Conservation (phyloP, 225 moss, liverwort and hornwort species). For the Antitrichia curtipendula region DNA sequence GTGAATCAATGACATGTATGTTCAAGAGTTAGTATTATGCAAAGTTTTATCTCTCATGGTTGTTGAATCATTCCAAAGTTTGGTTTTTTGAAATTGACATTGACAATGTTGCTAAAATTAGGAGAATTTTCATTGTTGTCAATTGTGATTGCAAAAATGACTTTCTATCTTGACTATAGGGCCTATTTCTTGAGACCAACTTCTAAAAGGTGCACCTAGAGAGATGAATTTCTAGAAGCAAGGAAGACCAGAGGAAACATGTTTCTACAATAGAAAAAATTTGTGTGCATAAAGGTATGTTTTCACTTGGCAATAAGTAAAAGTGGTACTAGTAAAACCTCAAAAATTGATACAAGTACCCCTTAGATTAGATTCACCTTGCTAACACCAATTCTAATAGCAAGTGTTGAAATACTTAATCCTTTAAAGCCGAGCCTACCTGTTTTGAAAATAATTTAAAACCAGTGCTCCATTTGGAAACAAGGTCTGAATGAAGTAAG, state of each 20-base stretch:
- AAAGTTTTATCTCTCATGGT: background rate
- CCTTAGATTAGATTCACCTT: background rate
- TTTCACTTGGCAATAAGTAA: background rate
- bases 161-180: background rate
- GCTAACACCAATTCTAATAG: background rate
- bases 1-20: accelerated
- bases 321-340: background rate
- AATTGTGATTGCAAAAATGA: background rate
- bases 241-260: background rate
- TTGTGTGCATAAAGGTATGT: no score
- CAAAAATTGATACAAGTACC: background rate
- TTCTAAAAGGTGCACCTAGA: accelerated
- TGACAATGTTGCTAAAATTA: background rate
- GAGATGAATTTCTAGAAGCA: background rate
- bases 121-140: background rate
- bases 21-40: background rate
- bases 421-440: no score
- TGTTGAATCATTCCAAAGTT: background rate
- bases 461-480: no score
- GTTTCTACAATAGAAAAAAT: accelerated
- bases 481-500: no score
- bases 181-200: background rate
- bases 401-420: background rate
- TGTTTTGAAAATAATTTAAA: no score
- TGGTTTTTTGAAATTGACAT: background rate